A percentile compares a stretch with the other conserved stretches of the same genome.
Evolutionary conservation across 371 early-diverging fungal species (phyloP).

Genomic region (Dentiscutata heterogama): DNA sequence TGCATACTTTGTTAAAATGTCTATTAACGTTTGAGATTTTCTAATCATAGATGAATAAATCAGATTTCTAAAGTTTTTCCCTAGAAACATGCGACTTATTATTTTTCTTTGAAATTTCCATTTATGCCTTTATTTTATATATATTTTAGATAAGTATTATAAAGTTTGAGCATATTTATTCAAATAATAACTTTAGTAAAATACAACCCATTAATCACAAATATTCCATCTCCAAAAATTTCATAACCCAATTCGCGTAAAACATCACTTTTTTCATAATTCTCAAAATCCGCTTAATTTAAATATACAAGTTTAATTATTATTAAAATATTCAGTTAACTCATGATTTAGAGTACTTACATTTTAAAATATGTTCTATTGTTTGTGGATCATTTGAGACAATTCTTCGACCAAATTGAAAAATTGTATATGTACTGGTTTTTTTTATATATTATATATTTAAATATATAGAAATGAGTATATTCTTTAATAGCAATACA

Average conservation of each 20-base stretch:
- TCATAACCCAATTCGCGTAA: constrained; percentile 52
- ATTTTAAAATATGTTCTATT: constrained; percentile 17
- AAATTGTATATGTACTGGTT: constrained; percentile 9
- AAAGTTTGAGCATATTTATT: background rate
- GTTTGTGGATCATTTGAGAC: background rate
- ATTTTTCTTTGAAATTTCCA: constrained; percentile 79
- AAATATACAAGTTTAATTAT: background rate
- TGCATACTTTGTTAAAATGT: constrained; percentile 54
- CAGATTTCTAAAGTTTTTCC: constrained; percentile 76
- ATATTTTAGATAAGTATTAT: constrained; percentile 63
- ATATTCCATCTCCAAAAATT: constrained; percentile 67
- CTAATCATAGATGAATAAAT: constrained; percentile 60
- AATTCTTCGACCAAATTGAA: background rate
- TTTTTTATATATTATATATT: background rate
- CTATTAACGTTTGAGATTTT: constrained; percentile 47
- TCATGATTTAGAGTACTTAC: background rate
- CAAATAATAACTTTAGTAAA: background rate
- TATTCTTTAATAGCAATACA: no score
- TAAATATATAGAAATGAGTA: background rate
- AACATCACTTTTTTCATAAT: constrained; percentile 66
- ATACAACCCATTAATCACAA: background rate
- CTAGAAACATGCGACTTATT: constrained; percentile 76
- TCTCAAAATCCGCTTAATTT: constrained; percentile 60
- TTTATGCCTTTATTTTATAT: background rate
- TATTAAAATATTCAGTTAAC: background rate